phyloP scores from a whole-genome alignment of 176 grass and related monocot genomes.

The Hyparrhenia diplandra region DNA sequence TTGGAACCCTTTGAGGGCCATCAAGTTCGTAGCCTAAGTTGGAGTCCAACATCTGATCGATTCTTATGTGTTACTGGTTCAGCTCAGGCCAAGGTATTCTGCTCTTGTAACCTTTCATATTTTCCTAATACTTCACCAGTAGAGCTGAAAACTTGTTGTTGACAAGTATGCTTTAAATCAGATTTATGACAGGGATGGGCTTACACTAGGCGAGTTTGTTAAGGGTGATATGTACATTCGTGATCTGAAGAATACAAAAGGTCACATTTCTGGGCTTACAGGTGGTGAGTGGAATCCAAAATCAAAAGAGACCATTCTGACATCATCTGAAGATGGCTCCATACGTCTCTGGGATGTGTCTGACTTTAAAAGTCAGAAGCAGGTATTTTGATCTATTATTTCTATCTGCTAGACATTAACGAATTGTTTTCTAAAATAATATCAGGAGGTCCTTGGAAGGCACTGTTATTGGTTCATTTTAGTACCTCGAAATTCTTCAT shows the following conservation, averaged over 20 bases:
- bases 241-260: slow-evolving; percentile 98
- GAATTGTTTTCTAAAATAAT: neutral
- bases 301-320: slow-evolving; percentile 92
- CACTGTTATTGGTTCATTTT: neutral
- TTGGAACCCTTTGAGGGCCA: slow-evolving; percentile 94
- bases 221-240: slow-evolving; percentile 99
- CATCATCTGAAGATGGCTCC: slow-evolving; percentile 98
- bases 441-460: slow-evolving; percentile 13
- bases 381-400: slow-evolving; percentile 42
- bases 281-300: slow-evolving; percentile 98
- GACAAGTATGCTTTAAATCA: slow-evolving; percentile 34
- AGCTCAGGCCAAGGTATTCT: slow-evolving; percentile 90
- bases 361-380: slow-evolving; percentile 91
- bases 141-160: slow-evolving; percentile 12
- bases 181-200: slow-evolving; percentile 96
- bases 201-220: slow-evolving; percentile 89
- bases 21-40: slow-evolving; percentile 96
- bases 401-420: neutral
- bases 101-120: slow-evolving; percentile 9
- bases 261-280: slow-evolving; percentile 91
- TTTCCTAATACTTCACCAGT: neutral
- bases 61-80: slow-evolving; percentile 95
- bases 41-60: slow-evolving; percentile 90
- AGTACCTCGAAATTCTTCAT: neutral
- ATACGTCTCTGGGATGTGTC: slow-evolving; percentile 94